A percentile compares a stretch with the other conserved stretches of the same genome.
Evolutionary conservation across 495 filamentous ascomycete genomes (phyloP).

Genomic region (Talaromyces thailandensis): DNA sequence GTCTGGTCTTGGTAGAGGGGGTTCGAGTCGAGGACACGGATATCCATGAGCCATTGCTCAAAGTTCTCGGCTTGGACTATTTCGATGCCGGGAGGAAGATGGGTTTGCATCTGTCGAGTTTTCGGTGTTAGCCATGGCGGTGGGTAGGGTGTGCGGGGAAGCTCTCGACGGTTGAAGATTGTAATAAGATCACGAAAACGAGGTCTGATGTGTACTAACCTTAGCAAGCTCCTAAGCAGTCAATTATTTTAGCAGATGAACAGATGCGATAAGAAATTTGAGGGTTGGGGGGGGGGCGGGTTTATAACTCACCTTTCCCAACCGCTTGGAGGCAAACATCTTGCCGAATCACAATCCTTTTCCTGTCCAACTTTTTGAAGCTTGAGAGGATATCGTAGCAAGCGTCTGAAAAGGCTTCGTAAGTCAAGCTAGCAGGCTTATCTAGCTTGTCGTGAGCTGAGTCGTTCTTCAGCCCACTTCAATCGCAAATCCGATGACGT

Average conservation of each 20-base stretch:
- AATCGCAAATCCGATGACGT: background rate
- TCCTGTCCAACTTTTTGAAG: background rate
- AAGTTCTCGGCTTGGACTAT: constrained; percentile 75
- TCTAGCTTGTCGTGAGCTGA: background rate
- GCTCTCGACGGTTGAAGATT: background rate
- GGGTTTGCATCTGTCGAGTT: constrained; percentile 33
- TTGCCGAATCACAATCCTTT: background rate
- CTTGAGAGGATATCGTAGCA: background rate
- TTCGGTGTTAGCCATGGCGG: background rate
- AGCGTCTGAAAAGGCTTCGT: background rate
- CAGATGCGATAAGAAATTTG: background rate
- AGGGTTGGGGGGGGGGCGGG: no score
- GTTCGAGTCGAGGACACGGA: constrained; percentile 82
- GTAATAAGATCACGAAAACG: background rate
- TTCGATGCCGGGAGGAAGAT: constrained; percentile 58
- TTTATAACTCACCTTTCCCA: constrained; percentile 33
- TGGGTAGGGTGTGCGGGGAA: background rate
- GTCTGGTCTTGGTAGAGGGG: constrained; percentile 75
- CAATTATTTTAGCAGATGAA: background rate
- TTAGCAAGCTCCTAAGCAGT: constrained; percentile 28
- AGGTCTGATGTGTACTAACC: constrained; percentile 16
- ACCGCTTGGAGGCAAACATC: constrained; percentile 39
- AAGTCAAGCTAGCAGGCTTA: background rate
- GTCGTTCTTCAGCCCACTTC: background rate
- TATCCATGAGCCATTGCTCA: constrained; percentile 89